phyloP scores from a whole-genome alignment of 164 flowering plant species.

The Houttuynia cordata region DNA sequence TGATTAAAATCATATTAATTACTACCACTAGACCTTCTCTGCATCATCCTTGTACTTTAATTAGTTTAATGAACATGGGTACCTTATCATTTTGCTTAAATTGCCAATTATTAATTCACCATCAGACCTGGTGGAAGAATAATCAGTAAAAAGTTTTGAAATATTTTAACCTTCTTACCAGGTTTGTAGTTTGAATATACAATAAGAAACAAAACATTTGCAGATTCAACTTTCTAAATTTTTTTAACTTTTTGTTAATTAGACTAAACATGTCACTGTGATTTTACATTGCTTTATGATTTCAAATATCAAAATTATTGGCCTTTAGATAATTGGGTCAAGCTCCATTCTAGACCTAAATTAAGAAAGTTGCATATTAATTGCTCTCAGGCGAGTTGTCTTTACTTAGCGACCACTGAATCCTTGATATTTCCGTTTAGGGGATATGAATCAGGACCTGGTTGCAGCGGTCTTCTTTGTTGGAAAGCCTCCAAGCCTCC shows the following conservation, averaged over 20 bases:
- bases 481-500: conserved; percentile 9
- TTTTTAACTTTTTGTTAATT: background rate
- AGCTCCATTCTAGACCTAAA: background rate
- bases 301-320: background rate
- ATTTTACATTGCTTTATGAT: background rate
- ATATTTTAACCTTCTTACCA: too few relatives aligned
- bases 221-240: too few relatives aligned
- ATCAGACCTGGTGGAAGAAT: background rate
- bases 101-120: background rate
- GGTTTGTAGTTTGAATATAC: too few relatives aligned
- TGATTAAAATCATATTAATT: background rate
- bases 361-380: too few relatives aligned
- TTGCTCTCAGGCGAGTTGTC: background rate
- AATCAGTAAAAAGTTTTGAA: too few relatives aligned
- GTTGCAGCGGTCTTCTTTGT: conserved; percentile 12
- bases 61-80: too few relatives aligned
- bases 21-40: background rate
- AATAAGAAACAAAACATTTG: too few relatives aligned
- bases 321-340: background rate
- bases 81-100: background rate
- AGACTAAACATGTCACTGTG: background rate
- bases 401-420: background rate
- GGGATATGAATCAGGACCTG: conserved; percentile 14
- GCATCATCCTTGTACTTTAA: background rate
- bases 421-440: background rate